These are phyloP conservation scores for Intubia oerlemansii DNA, from an alignment of 2,329 filamentous ascomycete genomes.

Conservation along the genomic window DNA sequence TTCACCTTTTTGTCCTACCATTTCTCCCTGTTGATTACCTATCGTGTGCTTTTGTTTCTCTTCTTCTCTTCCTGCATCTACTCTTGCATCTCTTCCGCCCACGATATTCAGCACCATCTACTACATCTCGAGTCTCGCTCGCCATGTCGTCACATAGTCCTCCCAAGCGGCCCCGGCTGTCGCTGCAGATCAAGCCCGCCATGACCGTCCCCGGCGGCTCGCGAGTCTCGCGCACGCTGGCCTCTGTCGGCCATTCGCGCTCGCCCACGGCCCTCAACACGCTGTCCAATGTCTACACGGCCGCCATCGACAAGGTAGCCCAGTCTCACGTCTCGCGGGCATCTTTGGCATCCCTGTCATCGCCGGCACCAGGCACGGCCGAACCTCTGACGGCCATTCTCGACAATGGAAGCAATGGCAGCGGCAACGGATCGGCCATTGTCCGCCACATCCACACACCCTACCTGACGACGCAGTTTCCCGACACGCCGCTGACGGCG, in stretches of 20 bases:
- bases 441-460: slow-evolving; percentile 20
- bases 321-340: too few species aligned
- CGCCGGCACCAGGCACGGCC: slow-evolving; percentile 17
- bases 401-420: slow-evolving; percentile 6
- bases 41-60: too few species aligned
- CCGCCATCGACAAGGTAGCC: slow-evolving; percentile 39
- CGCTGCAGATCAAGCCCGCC: slow-evolving; percentile 23
- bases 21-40: too few species aligned
- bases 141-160: slow-evolving; percentile 11
- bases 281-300: slow-evolving; percentile 41
- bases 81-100: too few species aligned
- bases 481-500: slow-evolving; percentile 32
- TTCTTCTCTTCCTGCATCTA: too few species aligned
- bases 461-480: slow-evolving; percentile 20
- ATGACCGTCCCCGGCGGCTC: slow-evolving; percentile 14
- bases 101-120: too few species aligned
- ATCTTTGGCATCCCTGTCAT: slow-evolving; percentile 32
- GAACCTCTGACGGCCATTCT: slow-evolving; percentile 18
- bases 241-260: slow-evolving; percentile 28
- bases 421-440: slow-evolving; percentile 10
- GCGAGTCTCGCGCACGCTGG: slow-evolving; percentile 21
- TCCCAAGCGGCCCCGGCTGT: slow-evolving; percentile 31
- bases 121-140: too few species aligned
- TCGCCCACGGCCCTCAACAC: slow-evolving; percentile 46
- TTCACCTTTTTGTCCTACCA: too few species aligned